A percentile compares a stretch with the other conserved stretches of the same genome.
These are phyloP conservation scores for Cercospora sp. DNA, from an alignment of 2,329 filamentous ascomycete species.

Conservation along the genomic window DNA sequence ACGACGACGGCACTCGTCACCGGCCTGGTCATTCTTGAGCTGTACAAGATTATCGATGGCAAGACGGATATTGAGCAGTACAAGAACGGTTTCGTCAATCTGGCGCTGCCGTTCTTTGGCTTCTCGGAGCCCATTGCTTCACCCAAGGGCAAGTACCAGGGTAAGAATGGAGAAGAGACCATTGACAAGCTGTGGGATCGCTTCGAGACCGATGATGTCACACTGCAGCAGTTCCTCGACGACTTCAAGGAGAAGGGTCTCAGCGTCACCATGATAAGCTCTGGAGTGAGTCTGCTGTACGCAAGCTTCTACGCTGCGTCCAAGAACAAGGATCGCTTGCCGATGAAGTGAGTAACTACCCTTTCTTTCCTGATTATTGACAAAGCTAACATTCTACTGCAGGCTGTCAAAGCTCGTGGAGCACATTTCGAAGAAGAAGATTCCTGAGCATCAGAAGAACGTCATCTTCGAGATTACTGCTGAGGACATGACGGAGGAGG, in stretches of 20 bases:
- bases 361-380: background rate
- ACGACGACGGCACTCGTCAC: constrained; percentile 96
- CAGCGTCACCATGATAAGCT: constrained; percentile 88
- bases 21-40: constrained; percentile 84
- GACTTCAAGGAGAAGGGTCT: constrained; percentile 80
- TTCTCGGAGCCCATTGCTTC: constrained; percentile 96
- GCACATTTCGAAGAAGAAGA: constrained; percentile 84
- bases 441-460: constrained; percentile 89
- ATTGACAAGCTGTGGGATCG: constrained; percentile 98
- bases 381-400: background rate
- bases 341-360: constrained; percentile 60
- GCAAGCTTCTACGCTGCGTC: constrained; percentile 87
- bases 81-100: constrained; percentile 98
- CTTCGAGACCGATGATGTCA: constrained; percentile 86
- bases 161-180: constrained; percentile 72
- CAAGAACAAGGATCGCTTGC: constrained; percentile 78
- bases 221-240: constrained; percentile 78
- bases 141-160: constrained; percentile 86
- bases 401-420: constrained; percentile 89
- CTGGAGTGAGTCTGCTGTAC: constrained; percentile 92
- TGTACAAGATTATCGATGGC: constrained; percentile 95
- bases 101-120: constrained; percentile 94
- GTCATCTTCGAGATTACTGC: constrained; percentile 95
- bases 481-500: constrained; percentile 84
- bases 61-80: constrained; percentile 97